Base-by-base conservation (phyloP, 2,329 filamentous ascomycete genomes). In the Arthrobotrys conoides region DNA sequence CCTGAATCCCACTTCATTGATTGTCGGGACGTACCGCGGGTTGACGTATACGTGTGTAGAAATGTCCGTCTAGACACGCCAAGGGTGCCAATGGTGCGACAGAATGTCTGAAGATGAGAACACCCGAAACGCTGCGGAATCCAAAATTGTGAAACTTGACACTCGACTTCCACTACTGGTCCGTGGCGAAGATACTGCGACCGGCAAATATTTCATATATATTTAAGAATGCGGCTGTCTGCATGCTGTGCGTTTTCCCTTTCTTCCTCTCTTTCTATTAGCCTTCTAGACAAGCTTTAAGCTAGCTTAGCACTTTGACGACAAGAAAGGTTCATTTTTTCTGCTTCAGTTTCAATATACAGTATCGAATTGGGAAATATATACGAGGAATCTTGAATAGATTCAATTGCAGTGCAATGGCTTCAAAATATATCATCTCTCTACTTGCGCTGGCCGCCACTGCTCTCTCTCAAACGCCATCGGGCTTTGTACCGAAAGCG, bases 401-500 rank as follows among this genome's bases (percentile, higher is more conserved):
- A 41, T 65, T 65, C n/a, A 16, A 49, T 65, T 65, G 61, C 61
- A 65, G 64, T 4, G 64, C 48, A 44, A 71, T 75, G 71, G 24
- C 36, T 30, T 46, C 55, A 6, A 76, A 51, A 22, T 66, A 65
- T 27, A 49, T 76, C 18, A 33, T 51, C 48, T 30, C 66, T 1
- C 24, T 68, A 3, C 24, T 71, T 38, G 73, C 73, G 59, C 53
- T 77, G 51, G 67, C 53, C 24, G 67, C 49, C 9, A 61, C 67
- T 5, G 61, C 46, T n/a, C 33, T 77, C 36, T 66, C 73, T 14
- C 73, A 77, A 16, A 77, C 73, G 18, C 73, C 73, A 5, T 61
- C 59, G 1, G 61, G 36, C 12, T 77, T 77, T 36, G 53, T 64
- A 12, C 73, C 73, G 12, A 22, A 65, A 9, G 36, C 49, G 9